Base-by-base conservation (phyloP, 768 basidiomycete species). In the Fomitopsis serialis region DNA sequence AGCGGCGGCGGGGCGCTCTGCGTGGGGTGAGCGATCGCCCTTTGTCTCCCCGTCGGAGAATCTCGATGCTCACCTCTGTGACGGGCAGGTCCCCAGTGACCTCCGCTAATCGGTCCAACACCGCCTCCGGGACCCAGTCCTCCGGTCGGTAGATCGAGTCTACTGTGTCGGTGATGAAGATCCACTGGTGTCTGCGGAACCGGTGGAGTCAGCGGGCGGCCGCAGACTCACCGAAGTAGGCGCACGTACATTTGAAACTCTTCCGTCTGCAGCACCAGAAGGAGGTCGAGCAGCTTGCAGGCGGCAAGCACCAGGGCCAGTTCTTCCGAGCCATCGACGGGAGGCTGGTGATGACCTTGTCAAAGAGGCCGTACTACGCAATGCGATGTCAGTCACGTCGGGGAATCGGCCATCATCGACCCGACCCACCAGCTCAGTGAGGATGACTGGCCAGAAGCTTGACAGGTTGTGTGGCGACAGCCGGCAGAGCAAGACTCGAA, bases 81-180 rank as follows among this genome's bases (percentile, higher is more conserved):
- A 64, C 68, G 0, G 89, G 88, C 40, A 91, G 74, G 53, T 75
- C 83, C n/a, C 80, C 79, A 13, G 89, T 78, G 36, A 92, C 81
- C 57, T 95, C 93, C 42, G 92, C 85, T 0, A 98, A 75, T 52
- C 87, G 87, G 64, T 99, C 97, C 69, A 98, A 80, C 75, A 97
- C 84, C 2, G 93, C 88, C 59, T 89, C 87, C 0, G 95, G 90
- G 53, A 75, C 74, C 80, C 87, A 92, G 43, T 84, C 75, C 53
- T 93, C 86, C 0, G 93, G 89, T 17, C 84, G 86, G 69, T 92
- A 94, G 32, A 94, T 80, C 0, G 96, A 94, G 62, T 98, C 97
- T 6, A 95, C 91, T 0, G 96, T 98, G 68, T 99, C 96, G 2
- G 94, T 97, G 42, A 98, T 84, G 68, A 98, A 99, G 63, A 97